phyloP scores from a whole-genome alignment of 1,284 basidiomycete genomes.

The Irpex lacteus region DNA sequence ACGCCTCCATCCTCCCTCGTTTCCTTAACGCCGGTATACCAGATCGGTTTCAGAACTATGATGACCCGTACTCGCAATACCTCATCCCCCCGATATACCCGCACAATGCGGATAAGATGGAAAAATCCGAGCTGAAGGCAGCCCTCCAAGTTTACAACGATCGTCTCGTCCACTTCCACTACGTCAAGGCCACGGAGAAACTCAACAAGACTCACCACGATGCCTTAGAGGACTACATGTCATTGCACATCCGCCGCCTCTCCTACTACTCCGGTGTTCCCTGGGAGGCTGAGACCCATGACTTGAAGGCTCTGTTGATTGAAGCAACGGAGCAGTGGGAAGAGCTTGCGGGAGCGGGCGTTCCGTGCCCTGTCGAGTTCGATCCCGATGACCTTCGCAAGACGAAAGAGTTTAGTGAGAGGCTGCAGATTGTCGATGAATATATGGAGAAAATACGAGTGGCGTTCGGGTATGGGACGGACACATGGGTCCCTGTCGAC shows the following conservation, averaged over 20 bases:
- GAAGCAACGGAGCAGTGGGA: slow-evolving; percentile 37
- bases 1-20: neutral
- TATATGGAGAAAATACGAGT: neutral
- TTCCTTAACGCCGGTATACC: slow-evolving; percentile 34
- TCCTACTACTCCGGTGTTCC: slow-evolving; percentile 36
- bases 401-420: slow-evolving; percentile 13
- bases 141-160: neutral
- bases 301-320: slow-evolving; percentile 41
- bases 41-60: slow-evolving; percentile 41
- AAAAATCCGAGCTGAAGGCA: slow-evolving; percentile 26
- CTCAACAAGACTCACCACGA: slow-evolving; percentile 38
- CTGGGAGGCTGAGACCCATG: slow-evolving; percentile 47
- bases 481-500: neutral
- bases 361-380: slow-evolving; percentile 40
- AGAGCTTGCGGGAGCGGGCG: slow-evolving; percentile 29
- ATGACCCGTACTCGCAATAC: slow-evolving; percentile 35
- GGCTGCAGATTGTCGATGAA: neutral
- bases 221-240: slow-evolving; percentile 31
- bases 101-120: slow-evolving; percentile 34
- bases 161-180: slow-evolving; percentile 46
- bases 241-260: slow-evolving; percentile 34
- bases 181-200: slow-evolving; percentile 38
- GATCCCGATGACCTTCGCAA: slow-evolving; percentile 34
- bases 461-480: neutral
- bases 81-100: slow-evolving; percentile 39